These are phyloP conservation scores for Pleurotus salmoneostramineus DNA, from an alignment of 768 basidiomycete genomes.

Conservation along the genomic window DNA sequence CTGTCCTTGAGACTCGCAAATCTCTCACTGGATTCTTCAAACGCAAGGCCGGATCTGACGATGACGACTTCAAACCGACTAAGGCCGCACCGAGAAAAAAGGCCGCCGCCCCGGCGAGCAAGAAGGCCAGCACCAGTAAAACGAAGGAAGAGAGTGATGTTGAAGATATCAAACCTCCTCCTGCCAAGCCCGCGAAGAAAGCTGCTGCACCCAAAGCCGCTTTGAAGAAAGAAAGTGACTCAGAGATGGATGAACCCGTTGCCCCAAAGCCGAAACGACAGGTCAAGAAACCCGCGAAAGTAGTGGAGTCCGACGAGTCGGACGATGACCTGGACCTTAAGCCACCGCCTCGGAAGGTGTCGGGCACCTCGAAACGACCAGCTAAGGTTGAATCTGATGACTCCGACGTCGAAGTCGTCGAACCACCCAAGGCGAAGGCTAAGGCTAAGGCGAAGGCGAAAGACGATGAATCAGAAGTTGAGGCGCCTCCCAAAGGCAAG, in stretches of 20 bases:
- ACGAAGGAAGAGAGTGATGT: slow-evolving; percentile 13
- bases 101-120: slow-evolving; percentile 14
- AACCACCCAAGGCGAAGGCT: not conserved
- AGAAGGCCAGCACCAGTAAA: slow-evolving; percentile 16
- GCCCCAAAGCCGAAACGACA: slow-evolving; percentile 11
- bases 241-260: slow-evolving; percentile 30
- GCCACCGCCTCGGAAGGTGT: slow-evolving; percentile 12
- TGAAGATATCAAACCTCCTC: slow-evolving; percentile 11
- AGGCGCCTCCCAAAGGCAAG: slow-evolving; percentile 14
- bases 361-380: slow-evolving; percentile 10
- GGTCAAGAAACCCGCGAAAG: slow-evolving; percentile 7
- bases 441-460: slow-evolving; percentile 7
- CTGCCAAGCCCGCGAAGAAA: slow-evolving; percentile 7
- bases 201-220: slow-evolving; percentile 19
- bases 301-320: slow-evolving; percentile 11
- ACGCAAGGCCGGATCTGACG: slow-evolving; percentile 15
- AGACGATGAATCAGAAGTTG: slow-evolving; percentile 12
- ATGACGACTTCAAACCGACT: slow-evolving; percentile 19
- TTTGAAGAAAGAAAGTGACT: slow-evolving; percentile 33
- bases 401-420: slow-evolving; percentile 24
- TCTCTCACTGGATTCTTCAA: slow-evolving; percentile 17
- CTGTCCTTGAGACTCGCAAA: slow-evolving; percentile 36
- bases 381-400: slow-evolving; percentile 16
- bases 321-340: slow-evolving; percentile 12
- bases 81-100: slow-evolving; percentile 26